Evolutionary conservation across 2,329 filamentous ascomycete species (phyloP).

Genomic region (Hymenoscyphus occultus): DNA sequence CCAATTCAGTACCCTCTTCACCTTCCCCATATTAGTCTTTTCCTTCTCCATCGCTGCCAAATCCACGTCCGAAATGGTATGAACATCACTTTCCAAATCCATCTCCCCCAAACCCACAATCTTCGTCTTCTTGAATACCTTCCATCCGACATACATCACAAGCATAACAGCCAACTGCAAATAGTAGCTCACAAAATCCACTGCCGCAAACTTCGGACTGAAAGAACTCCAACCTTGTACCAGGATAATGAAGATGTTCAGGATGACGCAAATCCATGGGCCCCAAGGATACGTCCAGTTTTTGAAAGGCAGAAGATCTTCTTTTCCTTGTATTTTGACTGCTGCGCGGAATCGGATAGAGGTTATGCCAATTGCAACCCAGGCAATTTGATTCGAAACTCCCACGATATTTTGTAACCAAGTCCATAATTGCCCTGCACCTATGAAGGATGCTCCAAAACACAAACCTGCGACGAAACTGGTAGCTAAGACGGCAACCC

Average conservation of each 20-base stretch:
- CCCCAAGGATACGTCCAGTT: constrained; percentile 67
- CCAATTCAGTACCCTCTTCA: constrained; percentile 31
- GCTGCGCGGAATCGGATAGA: constrained; percentile 63
- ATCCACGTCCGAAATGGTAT: constrained; percentile 35
- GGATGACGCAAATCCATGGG: constrained; percentile 52
- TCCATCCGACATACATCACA: constrained; percentile 54
- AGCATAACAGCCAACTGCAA: constrained; percentile 61
- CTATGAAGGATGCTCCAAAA: constrained; percentile 64
- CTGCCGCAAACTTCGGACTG: constrained; percentile 53
- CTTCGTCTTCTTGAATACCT: constrained; percentile 46
- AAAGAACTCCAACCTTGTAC: constrained; percentile 64
- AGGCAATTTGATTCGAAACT: constrained; percentile 65
- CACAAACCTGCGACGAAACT: constrained; percentile 55
- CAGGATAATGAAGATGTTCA: constrained; percentile 59
- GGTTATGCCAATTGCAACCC: constrained; percentile 62
- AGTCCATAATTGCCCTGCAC: constrained; percentile 61
- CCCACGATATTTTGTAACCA: constrained; percentile 68
- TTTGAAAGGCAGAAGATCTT: constrained; percentile 59
- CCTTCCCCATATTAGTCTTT: constrained; percentile 29
- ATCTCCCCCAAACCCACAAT: constrained; percentile 46
- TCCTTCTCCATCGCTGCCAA: constrained; percentile 26
- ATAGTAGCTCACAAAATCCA: constrained; percentile 63
- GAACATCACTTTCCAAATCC: constrained; percentile 50
- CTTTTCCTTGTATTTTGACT: constrained; percentile 55
- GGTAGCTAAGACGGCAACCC: constrained; percentile 53